These are phyloP conservation scores for Argentina anserina DNA, from an alignment of 306 rosid species.

Conservation along the genomic window DNA sequence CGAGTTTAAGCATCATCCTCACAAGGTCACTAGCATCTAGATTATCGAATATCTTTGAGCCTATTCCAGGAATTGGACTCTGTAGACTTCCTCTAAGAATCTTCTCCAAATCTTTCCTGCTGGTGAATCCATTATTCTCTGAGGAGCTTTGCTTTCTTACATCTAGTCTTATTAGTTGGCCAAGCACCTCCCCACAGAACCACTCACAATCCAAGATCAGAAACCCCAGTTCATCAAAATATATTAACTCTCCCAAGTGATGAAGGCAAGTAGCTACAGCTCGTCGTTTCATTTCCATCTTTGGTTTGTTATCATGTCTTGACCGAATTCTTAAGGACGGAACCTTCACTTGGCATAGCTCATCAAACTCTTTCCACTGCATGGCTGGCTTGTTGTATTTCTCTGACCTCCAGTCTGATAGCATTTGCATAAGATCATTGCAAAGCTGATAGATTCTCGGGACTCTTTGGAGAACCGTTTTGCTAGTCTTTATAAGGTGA, in stretches of 20 bases:
- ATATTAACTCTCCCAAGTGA: conserved; percentile 81
- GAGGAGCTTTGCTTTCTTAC: conserved; percentile 48
- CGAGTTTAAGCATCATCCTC: conserved; percentile 95
- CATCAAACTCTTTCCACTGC: conserved; percentile 88
- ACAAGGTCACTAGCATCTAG: conserved; percentile 80
- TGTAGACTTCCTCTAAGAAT: conserved; percentile 70
- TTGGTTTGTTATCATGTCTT: conserved; percentile 61
- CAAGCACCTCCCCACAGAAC: conserved; percentile 86
- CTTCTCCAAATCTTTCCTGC: conserved; percentile 74
- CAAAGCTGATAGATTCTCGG: conserved; percentile 91
- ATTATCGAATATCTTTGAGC: conserved; percentile 80
- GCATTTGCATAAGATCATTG: conserved; percentile 65
- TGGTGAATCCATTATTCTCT: conserved; percentile 65
- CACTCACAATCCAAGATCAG: conserved; percentile 85
- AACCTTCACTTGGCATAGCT: conserved; percentile 76
- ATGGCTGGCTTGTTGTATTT: conserved; percentile 91
- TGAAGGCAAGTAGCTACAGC: conserved; percentile 84
- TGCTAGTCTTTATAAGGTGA: conserved; percentile 67
- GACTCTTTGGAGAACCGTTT: conserved; percentile 81
- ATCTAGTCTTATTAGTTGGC: conserved; percentile 69
- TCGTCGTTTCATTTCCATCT: conserved; percentile 61
- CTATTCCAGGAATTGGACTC: conserved; percentile 78
- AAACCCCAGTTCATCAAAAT: conserved; percentile 76
- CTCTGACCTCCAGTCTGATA: conserved; percentile 87
- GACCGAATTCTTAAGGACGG: conserved; percentile 67